Conservation (phyloP, 2,329 filamentous ascomycete genomes). For the Penicillium olsonii region DNA sequence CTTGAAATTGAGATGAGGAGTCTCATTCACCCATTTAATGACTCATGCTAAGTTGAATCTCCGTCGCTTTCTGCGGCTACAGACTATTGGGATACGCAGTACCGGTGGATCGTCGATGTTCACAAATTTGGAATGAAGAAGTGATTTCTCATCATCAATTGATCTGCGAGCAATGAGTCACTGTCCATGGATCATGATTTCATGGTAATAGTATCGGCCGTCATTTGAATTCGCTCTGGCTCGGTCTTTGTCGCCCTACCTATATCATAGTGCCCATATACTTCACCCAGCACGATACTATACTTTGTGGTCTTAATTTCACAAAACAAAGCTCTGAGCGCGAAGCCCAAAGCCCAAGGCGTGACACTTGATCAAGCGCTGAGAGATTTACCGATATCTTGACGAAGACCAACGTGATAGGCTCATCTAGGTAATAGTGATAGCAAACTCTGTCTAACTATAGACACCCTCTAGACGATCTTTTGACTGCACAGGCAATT, state of each 20-base stretch:
- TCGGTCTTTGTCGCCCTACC: background rate
- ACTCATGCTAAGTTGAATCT: slow-evolving; percentile 1
- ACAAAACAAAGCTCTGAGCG: background rate
- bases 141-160: background rate
- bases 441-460: background rate
- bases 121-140: background rate
- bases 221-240: background rate
- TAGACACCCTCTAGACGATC: background rate
- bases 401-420: background rate
- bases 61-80: slow-evolving; percentile 8
- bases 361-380: no score
- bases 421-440: background rate
- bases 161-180: slow-evolving; percentile 4
- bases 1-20: background rate
- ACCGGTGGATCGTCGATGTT: background rate
- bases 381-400: no score
- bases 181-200: background rate
- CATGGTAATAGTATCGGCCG: background rate
- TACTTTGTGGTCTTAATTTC: background rate
- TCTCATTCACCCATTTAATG: slow-evolving; percentile 7
- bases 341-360: background rate
- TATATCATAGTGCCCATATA: background rate
- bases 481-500: background rate
- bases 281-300: background rate
- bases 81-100: background rate